These are phyloP conservation scores for Senna tora DNA, from an alignment of 306 rosid genomes.

Conservation along the genomic window DNA sequence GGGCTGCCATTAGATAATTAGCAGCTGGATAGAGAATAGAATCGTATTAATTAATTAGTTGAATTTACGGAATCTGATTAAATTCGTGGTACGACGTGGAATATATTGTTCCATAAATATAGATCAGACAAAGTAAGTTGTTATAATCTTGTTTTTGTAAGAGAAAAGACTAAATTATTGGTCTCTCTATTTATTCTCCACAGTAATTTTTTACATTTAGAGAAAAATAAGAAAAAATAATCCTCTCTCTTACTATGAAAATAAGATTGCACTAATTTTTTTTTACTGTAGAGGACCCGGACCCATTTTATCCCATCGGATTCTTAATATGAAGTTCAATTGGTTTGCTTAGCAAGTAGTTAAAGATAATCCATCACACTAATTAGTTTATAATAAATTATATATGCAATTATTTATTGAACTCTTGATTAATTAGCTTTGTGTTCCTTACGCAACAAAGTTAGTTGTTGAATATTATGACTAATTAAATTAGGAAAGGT, in stretches of 20 bases:
- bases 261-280: no score
- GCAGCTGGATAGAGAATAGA: slow-evolving; percentile 42
- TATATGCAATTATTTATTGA: not conserved
- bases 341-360: slow-evolving; percentile 34
- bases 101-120: slow-evolving; percentile 34
- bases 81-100: slow-evolving; percentile 17
- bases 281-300: no score
- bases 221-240: no score
- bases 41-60: slow-evolving; percentile 21
- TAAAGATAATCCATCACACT: not conserved
- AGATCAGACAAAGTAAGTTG: slow-evolving; percentile 9
- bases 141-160: slow-evolving; percentile 1
- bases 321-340: slow-evolving; percentile 40
- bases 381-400: not conserved
- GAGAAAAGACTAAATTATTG: slow-evolving; percentile 31
- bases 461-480: slow-evolving; percentile 34
- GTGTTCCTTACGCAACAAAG: slow-evolving; percentile 33
- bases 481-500: slow-evolving; percentile 31
- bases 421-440: not conserved
- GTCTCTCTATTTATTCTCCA: no score
- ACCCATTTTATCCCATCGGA: slow-evolving; percentile 53
- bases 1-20: slow-evolving; percentile 17
- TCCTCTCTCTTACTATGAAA: no score
- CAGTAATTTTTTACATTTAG: no score
- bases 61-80: not conserved